Conservation (phyloP, 257 asterid species). For the Avicennia marina region DNA sequence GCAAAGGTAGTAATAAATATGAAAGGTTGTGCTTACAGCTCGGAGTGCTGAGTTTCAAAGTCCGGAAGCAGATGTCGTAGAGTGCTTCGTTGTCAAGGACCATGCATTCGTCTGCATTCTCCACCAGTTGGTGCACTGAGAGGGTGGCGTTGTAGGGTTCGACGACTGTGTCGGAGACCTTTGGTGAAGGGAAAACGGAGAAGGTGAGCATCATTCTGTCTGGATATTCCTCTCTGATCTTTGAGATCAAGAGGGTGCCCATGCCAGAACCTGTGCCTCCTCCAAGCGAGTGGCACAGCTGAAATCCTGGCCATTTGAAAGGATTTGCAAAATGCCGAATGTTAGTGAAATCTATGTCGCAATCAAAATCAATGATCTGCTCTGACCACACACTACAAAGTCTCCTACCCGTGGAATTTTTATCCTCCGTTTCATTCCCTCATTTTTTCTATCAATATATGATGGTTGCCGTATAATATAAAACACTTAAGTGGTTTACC, state of each 20-base stretch:
- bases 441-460: no score
- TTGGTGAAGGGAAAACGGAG: slow-evolving; percentile 69
- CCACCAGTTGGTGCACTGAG: slow-evolving; percentile 62
- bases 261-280: slow-evolving; percentile 73
- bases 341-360: not conserved
- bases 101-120: slow-evolving; percentile 72
- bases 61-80: slow-evolving; percentile 60
- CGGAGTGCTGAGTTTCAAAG: slow-evolving; percentile 66
- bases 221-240: slow-evolving; percentile 64
- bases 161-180: slow-evolving; percentile 66
- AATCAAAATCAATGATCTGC: not conserved
- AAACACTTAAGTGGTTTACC: no score
- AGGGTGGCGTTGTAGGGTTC: slow-evolving; percentile 68
- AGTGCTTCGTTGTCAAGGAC: slow-evolving; percentile 70
- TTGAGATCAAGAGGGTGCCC: slow-evolving; percentile 68
- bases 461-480: no score
- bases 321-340: not conserved
- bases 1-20: not conserved
- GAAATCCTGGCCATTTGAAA: slow-evolving; percentile 42
- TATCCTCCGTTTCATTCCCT: no score
- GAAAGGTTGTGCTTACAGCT: slow-evolving; percentile 37
- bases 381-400: not conserved
- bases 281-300: slow-evolving; percentile 67
- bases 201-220: slow-evolving; percentile 76
- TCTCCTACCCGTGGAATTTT: no score